Conservation (phyloP, 2,329 filamentous ascomycete species). For the Cladosporium sp. region DNA sequence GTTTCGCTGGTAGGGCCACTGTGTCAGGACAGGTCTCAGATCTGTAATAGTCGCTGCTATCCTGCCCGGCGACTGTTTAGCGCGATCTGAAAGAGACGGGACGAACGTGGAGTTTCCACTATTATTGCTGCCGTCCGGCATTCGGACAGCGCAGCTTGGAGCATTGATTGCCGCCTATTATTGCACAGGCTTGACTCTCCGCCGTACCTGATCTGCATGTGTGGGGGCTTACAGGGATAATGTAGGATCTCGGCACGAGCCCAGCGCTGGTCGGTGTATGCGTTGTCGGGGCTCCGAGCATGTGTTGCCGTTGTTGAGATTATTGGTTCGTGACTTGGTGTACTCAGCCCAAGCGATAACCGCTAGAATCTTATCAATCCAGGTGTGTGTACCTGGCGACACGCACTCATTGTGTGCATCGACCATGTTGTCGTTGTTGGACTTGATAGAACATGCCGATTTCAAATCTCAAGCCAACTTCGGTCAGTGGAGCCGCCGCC, state of each 20-base stretch:
- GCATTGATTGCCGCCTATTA: constrained; percentile 1
- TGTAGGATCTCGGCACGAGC: constrained; percentile 5
- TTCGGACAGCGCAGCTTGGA: background rate
- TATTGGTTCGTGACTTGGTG: background rate
- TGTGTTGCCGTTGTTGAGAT: background rate
- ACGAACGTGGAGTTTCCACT: background rate
- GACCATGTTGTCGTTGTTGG: background rate
- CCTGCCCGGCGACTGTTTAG: background rate
- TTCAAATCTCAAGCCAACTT: background rate
- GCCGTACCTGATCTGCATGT: constrained; percentile 13
- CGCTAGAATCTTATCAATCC: background rate
- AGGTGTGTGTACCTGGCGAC: background rate
- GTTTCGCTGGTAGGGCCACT: constrained; percentile 4
- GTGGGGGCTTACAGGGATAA: constrained; percentile 8
- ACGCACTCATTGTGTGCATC: background rate
- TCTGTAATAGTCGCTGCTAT: background rate
- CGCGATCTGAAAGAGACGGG: background rate
- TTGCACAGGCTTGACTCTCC: background rate
- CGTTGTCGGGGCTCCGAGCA: background rate
- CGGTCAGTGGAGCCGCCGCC: constrained; percentile 8
- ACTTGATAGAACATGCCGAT: background rate
- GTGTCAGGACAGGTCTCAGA: constrained; percentile 11
- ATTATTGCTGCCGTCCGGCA: background rate
- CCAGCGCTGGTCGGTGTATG: background rate
- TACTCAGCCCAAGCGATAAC: background rate